Conservation (phyloP, 176 grass and related monocot genomes). For the Hordeum vulgare region DNA sequence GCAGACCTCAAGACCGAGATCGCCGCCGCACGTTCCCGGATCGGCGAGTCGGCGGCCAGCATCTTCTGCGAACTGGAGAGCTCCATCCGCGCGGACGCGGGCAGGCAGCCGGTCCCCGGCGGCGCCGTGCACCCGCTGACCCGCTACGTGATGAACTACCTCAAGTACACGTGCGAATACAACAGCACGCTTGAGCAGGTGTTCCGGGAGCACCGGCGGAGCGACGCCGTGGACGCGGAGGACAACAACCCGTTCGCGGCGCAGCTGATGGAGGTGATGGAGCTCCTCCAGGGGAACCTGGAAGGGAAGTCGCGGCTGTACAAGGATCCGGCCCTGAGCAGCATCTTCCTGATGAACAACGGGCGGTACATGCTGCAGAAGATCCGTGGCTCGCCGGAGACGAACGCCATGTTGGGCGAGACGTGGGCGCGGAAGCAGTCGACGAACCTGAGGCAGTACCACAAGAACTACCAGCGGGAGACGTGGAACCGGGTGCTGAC, state of each 20-base stretch:
- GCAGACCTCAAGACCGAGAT: constrained; percentile 56
- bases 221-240: not conserved
- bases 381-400: constrained; percentile 70
- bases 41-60: constrained; percentile 52
- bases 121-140: constrained; percentile 92
- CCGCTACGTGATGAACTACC: constrained; percentile 95
- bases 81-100: constrained; percentile 69
- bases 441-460: constrained; percentile 64
- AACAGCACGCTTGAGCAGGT: constrained; percentile 85
- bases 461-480: constrained; percentile 99
- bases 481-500: constrained; percentile 76
- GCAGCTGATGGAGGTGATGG: constrained; percentile 74
- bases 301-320: constrained; percentile 75
- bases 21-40: constrained; percentile 21
- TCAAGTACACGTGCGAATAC: constrained; percentile 83
- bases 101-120: constrained; percentile 57
- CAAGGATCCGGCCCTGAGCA: constrained; percentile 55
- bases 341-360: constrained; percentile 99
- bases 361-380: constrained; percentile 88
- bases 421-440: constrained; percentile 67
- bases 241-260: constrained; percentile 53
- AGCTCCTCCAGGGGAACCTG: constrained; percentile 62
- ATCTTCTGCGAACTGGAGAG: constrained; percentile 90
- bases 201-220: constrained; percentile 52
- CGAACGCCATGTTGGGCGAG: constrained; percentile 55